Conservation (phyloP, 495 filamentous ascomycete genomes). For the Podospora tetraspora region DNA sequence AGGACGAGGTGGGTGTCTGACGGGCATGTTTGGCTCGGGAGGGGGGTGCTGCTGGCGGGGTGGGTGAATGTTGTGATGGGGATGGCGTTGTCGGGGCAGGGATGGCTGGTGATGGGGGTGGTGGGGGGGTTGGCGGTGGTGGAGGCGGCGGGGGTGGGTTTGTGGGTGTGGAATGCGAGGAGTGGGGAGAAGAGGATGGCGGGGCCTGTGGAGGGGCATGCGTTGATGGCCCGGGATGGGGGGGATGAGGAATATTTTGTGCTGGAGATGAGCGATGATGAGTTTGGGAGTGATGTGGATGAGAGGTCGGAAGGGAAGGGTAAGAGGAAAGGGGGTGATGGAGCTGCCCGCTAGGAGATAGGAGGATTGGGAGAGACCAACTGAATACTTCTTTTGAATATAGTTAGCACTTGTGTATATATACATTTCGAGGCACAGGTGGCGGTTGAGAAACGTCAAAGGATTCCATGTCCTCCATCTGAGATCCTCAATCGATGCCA, state of each 20-base stretch:
- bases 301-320: conserved; percentile 11
- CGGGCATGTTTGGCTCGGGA: conserved; percentile 26
- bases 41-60: conserved; percentile 16
- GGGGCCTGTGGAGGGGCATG: conserved; percentile 11
- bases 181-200: not conserved
- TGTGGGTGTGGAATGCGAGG: conserved; percentile 17
- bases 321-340: not conserved
- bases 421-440: no score
- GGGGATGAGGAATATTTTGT: conserved; percentile 23
- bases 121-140: conserved; percentile 15
- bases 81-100: conserved; percentile 19
- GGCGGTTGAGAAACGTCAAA: no score
- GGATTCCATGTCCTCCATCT: no score
- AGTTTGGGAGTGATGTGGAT: conserved; percentile 15
- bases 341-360: not conserved
- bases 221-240: conserved; percentile 7
- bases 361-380: not conserved
- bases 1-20: conserved; percentile 26
- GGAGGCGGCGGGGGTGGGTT: conserved; percentile 13
- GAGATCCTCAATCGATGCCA: no score
- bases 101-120: not conserved
- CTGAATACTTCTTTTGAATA: not conserved
- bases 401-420: not conserved
- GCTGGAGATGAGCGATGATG: conserved; percentile 28
- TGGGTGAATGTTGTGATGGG: conserved; percentile 27